phyloP scores from a whole-genome alignment of 768 basidiomycete species.

The Austroboletus eburneus region DNA sequence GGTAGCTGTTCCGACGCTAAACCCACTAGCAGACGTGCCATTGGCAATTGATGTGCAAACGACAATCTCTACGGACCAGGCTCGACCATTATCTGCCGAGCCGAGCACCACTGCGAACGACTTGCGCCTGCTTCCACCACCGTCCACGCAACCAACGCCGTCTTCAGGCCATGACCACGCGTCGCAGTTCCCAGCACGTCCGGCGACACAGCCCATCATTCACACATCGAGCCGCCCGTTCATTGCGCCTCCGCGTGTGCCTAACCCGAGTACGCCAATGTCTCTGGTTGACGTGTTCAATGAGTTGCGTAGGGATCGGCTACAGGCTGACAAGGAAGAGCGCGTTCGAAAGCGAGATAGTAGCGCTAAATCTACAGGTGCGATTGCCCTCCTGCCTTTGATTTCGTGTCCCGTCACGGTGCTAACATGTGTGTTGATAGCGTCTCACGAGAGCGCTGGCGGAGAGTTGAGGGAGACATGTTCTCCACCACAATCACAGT shows the following conservation, averaged over 20 bases:
- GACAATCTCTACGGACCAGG: background rate
- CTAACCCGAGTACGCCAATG: constrained; percentile 9
- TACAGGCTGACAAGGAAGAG: background rate
- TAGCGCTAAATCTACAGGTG: too few species aligned
- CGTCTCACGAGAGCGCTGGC: background rate
- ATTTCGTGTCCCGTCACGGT: too few species aligned
- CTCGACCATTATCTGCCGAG: background rate
- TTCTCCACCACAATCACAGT: background rate
- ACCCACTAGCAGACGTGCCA: background rate
- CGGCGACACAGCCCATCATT: constrained; percentile 1
- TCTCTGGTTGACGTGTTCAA: constrained; percentile 23
- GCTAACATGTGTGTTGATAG: too few species aligned
- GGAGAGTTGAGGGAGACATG: background rate
- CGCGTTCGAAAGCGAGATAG: constrained; percentile 1
- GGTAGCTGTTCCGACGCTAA: background rate
- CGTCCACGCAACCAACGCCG: background rate
- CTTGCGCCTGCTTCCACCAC: background rate
- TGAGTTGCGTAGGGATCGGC: constrained; percentile 9
- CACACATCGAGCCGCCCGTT: constrained; percentile 7
- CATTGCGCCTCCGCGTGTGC: constrained; percentile 24
- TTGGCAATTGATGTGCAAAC: background rate
- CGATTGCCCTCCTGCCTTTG: too few species aligned
- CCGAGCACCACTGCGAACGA: background rate
- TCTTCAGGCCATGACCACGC: background rate
- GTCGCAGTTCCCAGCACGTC: background rate